Evolutionary conservation across 805 yeast genomes (phyloP), one percentile per base, ranked within the genome.

Genomic region (Candida michaelii): DNA sequence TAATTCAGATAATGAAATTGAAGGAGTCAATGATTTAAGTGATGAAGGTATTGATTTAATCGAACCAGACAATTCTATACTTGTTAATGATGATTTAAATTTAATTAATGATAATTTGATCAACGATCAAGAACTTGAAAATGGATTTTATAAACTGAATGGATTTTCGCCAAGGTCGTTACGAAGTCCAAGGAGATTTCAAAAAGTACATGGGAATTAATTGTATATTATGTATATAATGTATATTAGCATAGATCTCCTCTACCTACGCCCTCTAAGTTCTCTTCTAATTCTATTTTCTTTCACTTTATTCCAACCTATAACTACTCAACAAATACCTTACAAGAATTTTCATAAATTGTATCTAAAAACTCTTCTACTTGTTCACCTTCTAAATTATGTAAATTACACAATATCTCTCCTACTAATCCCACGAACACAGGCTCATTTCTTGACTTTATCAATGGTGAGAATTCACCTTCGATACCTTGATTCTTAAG

Each of bases 371-470:
- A 65, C 1, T 54, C 42, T 36, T 60, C 62, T 6, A 63, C 50
- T 29, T 69, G 67, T 23, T 49, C 37, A 4, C 58, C 63, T 1
- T 52, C 56, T 5, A 65, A 40, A 0, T 60, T 65, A 43, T 68
- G 62, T 16, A 70, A 44, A 24, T 48, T 52, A 25, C 67, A 56
- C 58, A 70, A 50, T 19, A 69, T 58, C 43, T 65, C 79, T 1
- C 95, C 97, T 0, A 89, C 89, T 43, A 80, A 79, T 2, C 89
- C 88, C 41, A 93, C 80, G 33, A 79, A 75, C 39, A 95, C 89
- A 0, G 99, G 99, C 62, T 93, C 99, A 60, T 93, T 89, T 56
- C 99, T 74, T 0, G 91, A 83, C 49, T 85, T 85, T 32, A 93
- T 76, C 70, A 88, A 50, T 3, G 82, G 81, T 13, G 58, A 50